phyloP scores from a whole-genome alignment of 306 rosid genomes.

The Luffa acutangula region DNA sequence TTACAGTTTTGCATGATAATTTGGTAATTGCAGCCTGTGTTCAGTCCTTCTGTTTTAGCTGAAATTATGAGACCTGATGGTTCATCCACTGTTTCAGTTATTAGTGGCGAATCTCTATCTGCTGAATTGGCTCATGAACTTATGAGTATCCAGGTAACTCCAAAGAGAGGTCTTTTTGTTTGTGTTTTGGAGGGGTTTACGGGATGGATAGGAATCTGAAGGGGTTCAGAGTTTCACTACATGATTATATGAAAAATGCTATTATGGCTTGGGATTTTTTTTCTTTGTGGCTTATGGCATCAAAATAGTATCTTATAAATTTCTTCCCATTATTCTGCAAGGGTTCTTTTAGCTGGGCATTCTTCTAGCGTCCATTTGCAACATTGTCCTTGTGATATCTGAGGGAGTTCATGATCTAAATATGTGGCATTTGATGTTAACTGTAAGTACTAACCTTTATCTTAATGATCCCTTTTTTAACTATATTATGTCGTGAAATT shows the following conservation, averaged over 20 bases:
- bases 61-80: conserved; percentile 93
- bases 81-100: conserved; percentile 53
- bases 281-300: background rate
- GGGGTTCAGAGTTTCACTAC: background rate
- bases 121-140: conserved; percentile 86
- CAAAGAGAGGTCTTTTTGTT: background rate
- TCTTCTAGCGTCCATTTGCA: conserved; percentile 67
- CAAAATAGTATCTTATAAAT: conserved; percentile 15
- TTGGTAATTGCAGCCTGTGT: conserved; percentile 49
- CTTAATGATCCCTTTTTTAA: background rate
- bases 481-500: background rate
- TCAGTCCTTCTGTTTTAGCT: conserved; percentile 66
- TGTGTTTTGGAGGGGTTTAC: background rate
- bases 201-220: background rate
- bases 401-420: conserved; percentile 67
- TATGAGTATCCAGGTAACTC: conserved; percentile 69
- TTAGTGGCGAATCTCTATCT: conserved; percentile 49
- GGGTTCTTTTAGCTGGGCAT: conserved; percentile 68
- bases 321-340: conserved; percentile 50
- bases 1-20: conserved; percentile 4
- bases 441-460: conserved; percentile 27
- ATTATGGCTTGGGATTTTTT: background rate
- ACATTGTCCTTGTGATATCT: conserved; percentile 68
- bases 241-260: background rate
- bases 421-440: conserved; percentile 79